Conservation (phyloP, 1,284 basidiomycete genomes). For the Mycosarcoma mackinlayi region DNA sequence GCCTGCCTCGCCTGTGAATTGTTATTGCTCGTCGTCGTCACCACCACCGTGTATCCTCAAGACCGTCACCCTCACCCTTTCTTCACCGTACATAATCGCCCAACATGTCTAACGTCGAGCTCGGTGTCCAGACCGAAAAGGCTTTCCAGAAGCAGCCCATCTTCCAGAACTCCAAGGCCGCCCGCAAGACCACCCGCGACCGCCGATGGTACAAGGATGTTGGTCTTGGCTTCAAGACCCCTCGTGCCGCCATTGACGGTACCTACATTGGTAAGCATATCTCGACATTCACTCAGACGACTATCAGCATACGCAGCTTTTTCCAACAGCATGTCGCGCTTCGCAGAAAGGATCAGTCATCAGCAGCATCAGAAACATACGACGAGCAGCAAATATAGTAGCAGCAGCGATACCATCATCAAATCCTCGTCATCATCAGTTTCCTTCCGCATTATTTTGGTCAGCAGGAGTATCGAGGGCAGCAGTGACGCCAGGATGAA, state of each 20-base stretch:
- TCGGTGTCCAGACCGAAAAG: conserved; percentile 67
- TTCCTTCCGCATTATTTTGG: too few relatives aligned
- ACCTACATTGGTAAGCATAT: conserved; percentile 81
- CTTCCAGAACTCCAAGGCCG: conserved; percentile 96
- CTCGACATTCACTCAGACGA: not conserved
- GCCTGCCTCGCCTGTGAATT: conserved; percentile 17
- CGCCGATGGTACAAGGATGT: conserved; percentile 94
- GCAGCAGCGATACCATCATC: not conserved
- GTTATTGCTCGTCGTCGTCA: conserved; percentile 37
- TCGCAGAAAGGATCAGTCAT: not conserved
- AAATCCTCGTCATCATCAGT: too few relatives aligned
- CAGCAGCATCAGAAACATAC: not conserved
- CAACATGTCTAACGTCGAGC: conserved; percentile 67
- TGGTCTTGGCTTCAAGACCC: conserved; percentile 75
- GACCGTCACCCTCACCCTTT: conserved; percentile 28
- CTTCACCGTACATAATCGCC: conserved; percentile 48
- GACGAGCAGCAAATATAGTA: not conserved
- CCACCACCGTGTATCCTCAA: conserved; percentile 34
- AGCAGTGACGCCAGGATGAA: too few relatives aligned
- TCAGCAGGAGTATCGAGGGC: too few relatives aligned
- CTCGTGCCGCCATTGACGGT: conserved; percentile 92
- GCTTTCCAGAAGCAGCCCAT: conserved; percentile 90
- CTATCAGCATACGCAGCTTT: not conserved
- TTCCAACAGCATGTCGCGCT: not conserved
- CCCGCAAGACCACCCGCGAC: conserved; percentile 90